These are phyloP conservation scores for Gossypium stocksii DNA, from an alignment of 345 rosid genomes.

Conservation along the genomic window DNA sequence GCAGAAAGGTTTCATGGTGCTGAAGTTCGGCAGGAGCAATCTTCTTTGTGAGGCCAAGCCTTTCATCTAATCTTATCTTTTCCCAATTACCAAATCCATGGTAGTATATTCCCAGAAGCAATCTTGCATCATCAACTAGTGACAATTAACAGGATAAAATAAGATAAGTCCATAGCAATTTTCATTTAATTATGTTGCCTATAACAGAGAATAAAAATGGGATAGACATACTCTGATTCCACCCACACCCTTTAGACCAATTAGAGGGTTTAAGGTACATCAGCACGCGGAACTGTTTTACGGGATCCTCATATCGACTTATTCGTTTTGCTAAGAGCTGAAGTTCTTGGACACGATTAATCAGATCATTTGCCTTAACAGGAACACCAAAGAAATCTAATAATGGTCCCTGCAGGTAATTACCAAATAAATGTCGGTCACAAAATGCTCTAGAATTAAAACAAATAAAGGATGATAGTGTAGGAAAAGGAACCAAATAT, in stretches of 20 bases:
- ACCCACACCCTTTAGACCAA: constrained; percentile 99
- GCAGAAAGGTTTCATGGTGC: constrained; percentile 97
- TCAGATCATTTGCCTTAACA: constrained; percentile 82
- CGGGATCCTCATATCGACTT: constrained; percentile 70
- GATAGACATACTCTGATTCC: constrained; percentile 80
- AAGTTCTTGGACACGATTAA: constrained; percentile 83
- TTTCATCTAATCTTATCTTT: constrained; percentile 85
- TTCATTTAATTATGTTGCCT: background rate
- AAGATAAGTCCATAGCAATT: constrained; percentile 7
- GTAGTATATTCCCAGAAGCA: constrained; percentile 85
- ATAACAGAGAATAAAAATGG: background rate
- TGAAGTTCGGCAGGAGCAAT: constrained; percentile 98
- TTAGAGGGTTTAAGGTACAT: constrained; percentile 89
- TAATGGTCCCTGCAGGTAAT: constrained; percentile 66
- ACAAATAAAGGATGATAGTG: background rate
- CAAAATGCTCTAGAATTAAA: background rate
- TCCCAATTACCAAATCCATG: constrained; percentile 99
- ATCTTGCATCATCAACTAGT: constrained; percentile 94
- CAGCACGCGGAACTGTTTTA: constrained; percentile 83
- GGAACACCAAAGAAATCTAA: constrained; percentile 96
- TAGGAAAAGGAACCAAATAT: background rate
- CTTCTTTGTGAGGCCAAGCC: constrained; percentile 89
- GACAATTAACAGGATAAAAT: constrained; percentile 11
- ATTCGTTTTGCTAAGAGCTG: constrained; percentile 85
- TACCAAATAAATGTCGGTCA: background rate